phyloP scores from a whole-genome alignment of 139 green algal genomes.

The Raphidocelis subcapitata region DNA sequence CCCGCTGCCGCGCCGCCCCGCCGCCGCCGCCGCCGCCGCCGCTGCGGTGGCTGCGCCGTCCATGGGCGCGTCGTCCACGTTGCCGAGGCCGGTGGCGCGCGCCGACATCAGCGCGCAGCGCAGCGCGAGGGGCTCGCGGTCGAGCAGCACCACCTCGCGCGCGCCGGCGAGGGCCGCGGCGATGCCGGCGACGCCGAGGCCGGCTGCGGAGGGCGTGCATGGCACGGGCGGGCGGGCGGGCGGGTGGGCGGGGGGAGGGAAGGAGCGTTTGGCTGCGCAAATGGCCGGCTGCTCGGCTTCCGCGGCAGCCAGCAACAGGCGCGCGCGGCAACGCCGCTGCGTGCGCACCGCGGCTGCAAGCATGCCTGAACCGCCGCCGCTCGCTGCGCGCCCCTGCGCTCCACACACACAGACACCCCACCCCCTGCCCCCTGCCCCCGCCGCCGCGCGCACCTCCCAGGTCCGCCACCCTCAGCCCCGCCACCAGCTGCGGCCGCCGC shows the following conservation, averaged over 20 bases:
- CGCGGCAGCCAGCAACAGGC: too few species aligned
- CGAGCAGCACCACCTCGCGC: slow-evolving; percentile 68
- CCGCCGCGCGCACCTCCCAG: background rate
- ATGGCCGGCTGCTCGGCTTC: too few species aligned
- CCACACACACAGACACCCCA: too few species aligned
- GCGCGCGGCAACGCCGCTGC: too few species aligned
- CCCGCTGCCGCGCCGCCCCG: background rate
- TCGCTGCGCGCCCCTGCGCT: too few species aligned
- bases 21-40: background rate
- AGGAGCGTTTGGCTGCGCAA: too few species aligned
- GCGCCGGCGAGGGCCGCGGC: slow-evolving; percentile 69
- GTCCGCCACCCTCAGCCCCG: slow-evolving; percentile 26
- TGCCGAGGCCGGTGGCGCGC: slow-evolving; percentile 12
- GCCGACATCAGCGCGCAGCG: slow-evolving; percentile 69
- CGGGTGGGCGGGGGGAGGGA: too few species aligned
- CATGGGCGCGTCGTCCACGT: background rate
- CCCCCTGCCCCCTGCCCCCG: too few species aligned
- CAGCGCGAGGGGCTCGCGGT: slow-evolving; percentile 79
- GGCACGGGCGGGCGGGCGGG: too few species aligned
- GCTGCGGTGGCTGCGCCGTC: background rate
- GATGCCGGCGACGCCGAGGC: slow-evolving; percentile 74
- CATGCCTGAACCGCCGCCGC: too few species aligned
- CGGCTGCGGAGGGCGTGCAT: slow-evolving; percentile 19
- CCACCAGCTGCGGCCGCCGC: slow-evolving; percentile 52
- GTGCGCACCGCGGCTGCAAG: too few species aligned